Evolutionary conservation across 768 basidiomycete species (phyloP).

Genomic region (Daedaleopsis sinensis): DNA sequence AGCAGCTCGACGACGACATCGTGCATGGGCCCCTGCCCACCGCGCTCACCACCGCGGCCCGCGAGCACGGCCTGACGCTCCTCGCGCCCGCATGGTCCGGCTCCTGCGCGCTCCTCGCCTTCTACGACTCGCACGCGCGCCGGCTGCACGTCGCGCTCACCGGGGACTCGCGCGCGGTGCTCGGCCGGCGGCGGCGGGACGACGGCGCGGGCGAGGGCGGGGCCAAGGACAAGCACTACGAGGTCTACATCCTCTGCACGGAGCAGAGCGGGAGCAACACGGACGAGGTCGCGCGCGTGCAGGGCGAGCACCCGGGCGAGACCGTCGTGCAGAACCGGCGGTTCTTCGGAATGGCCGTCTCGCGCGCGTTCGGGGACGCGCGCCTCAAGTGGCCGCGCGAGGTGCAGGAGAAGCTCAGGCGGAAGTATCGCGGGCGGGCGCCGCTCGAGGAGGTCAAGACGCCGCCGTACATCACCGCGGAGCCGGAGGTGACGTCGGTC

Average conservation of each 20-base stretch:
- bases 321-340: constrained; percentile 37
- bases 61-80: constrained; percentile 29
- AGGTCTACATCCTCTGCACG: constrained; percentile 41
- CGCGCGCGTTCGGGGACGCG: constrained; percentile 49
- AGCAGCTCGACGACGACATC: constrained; percentile 43
- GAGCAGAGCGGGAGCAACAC: constrained; percentile 42
- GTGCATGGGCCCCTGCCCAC: constrained; percentile 37
- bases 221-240: constrained; percentile 30
- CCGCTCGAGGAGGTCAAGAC: constrained; percentile 39
- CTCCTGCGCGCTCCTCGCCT: constrained; percentile 47
- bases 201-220: constrained; percentile 30
- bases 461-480: constrained; percentile 55
- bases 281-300: constrained; percentile 36
- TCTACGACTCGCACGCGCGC: constrained; percentile 45
- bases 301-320: constrained; percentile 36
- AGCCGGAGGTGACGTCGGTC: constrained; percentile 51
- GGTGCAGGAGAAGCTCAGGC: constrained; percentile 39
- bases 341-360: constrained; percentile 42
- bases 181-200: constrained; percentile 42
- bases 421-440: constrained; percentile 39
- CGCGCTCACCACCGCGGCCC: constrained; percentile 31
- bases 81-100: constrained; percentile 41
- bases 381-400: constrained; percentile 45
- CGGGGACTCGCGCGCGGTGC: constrained; percentile 52
- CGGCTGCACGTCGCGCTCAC: constrained; percentile 46